These are phyloP conservation scores for Fusarium pseudograminearum DNA, from an alignment of 2,329 filamentous ascomycete genomes.

Conservation along the genomic window DNA sequence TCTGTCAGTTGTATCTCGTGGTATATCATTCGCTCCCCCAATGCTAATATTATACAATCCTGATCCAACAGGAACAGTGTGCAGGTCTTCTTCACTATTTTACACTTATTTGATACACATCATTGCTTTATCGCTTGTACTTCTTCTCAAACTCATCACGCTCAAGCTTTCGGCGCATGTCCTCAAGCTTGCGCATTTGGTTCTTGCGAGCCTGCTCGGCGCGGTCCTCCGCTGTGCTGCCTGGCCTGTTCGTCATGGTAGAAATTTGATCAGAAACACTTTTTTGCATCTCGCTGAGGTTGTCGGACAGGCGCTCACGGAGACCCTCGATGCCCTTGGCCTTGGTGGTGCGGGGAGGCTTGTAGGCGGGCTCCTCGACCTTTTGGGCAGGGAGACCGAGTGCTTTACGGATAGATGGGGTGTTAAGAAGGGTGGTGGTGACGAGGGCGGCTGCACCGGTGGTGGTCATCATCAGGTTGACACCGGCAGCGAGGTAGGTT, in stretches of 20 bases:
- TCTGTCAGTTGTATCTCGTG: constrained; percentile 25
- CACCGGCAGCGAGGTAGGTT: constrained; percentile 60
- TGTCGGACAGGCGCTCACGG: constrained; percentile 50
- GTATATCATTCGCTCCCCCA: constrained; percentile 30
- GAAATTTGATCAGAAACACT: constrained; percentile 52
- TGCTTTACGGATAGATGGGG: constrained; percentile 54
- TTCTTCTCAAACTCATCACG: constrained; percentile 57
- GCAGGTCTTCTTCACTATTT: constrained; percentile 34
- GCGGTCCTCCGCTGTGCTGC: constrained; percentile 51
- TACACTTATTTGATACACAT: constrained; percentile 36
- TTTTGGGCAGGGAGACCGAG: constrained; percentile 55
- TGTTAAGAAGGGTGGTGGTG: constrained; percentile 55
- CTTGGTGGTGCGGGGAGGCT: constrained; percentile 51
- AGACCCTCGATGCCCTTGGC: constrained; percentile 43
- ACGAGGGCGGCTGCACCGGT: constrained; percentile 54
- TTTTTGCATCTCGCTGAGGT: constrained; percentile 55
- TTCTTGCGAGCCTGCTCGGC: constrained; percentile 53
- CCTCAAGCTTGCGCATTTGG: constrained; percentile 52
- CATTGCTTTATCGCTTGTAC: constrained; percentile 51
- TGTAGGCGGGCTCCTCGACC: constrained; percentile 49
- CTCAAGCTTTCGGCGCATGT: constrained; percentile 52
- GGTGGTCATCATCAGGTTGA: constrained; percentile 63
- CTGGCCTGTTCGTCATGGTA: constrained; percentile 52
- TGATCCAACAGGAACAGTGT: constrained; percentile 21
- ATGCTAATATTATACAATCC: constrained; percentile 41